Evolutionary conservation across 805 yeast species (phyloP), one percentile per base, ranked within the genome.

Genomic region (Wickerhamiella allomyrinae): DNA sequence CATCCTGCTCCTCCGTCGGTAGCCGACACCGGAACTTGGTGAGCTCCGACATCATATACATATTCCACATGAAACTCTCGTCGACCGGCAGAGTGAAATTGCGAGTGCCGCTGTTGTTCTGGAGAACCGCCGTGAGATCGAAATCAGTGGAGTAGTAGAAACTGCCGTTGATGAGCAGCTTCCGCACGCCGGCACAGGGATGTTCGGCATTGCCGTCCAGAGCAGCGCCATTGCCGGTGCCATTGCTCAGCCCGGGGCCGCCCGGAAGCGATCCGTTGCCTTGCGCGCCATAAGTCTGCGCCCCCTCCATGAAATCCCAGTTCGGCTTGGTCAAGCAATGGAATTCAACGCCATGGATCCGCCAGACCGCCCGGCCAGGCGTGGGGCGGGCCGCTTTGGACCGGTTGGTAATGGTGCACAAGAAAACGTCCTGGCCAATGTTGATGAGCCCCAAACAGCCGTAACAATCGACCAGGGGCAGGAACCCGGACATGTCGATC

Each of bases 61-160:
- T 72, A 58, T 91, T 91, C 98, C 99, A 91, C 97, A 91, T 89
- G 57, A 82, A 91, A 50, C 86, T 87, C 39, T 75, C 76, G 56
- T 80, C 89, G 50, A 74, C 79, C 37, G 81, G 68, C 10, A 41
- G 22, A 8, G 48, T 31, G 6, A 24, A 29, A n/a, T 40, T 34
- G 20, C 33, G 14, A 21, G 23, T 17, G 35, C 21, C 20, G 15
- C 39, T 37, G 5, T 94, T 66, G 38, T 74, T 67, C 60, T 89
- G 97, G 47, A 91, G 63, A 6, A 79, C 67, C n/a, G 85, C 79
- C 0, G 98, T 91, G 51, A 91, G 63, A 60, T 91, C 98, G 59
- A 86, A 91, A 61, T 86, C 89, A 4, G 85, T 77, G 42, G 95
- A 83, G 62, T 79, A 91, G 61, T 83, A 89, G 57, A 91, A 91